phyloP scores from a whole-genome alignment of 257 asterid species.

The Solanum paucissectum region DNA sequence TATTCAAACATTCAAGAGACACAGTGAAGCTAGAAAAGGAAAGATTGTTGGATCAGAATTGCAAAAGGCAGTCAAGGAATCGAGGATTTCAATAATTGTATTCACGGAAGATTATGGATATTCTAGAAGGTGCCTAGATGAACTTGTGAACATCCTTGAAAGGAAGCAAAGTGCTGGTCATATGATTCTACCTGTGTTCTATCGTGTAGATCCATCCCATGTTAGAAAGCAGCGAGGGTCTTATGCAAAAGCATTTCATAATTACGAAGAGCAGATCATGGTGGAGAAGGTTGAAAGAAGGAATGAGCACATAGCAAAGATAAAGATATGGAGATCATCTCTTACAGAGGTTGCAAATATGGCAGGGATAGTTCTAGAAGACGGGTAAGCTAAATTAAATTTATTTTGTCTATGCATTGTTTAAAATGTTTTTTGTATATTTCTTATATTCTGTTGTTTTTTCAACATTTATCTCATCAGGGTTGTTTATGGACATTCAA shows the following conservation, averaged over 20 bases:
- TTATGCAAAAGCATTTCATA: not conserved
- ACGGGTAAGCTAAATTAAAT: not conserved
- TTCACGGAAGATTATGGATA: slow-evolving; percentile 2
- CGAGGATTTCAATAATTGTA: slow-evolving; percentile 4
- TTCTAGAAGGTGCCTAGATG: slow-evolving; percentile 6
- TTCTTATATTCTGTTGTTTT: not conserved
- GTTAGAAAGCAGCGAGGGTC: not conserved
- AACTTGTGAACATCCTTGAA: slow-evolving; percentile 6
- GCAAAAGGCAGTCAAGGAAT: not conserved
- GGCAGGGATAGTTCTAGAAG: slow-evolving; percentile 6
- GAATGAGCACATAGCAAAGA: not conserved
- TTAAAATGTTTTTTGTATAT: not conserved
- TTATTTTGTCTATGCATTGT: not conserved
- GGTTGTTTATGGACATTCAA: not conserved
- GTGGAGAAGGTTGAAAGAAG: not conserved
- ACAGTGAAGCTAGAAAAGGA: not conserved
- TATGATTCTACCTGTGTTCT: slow-evolving; percentile 9
- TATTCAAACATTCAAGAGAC: not conserved
- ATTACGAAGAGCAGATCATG: not conserved
- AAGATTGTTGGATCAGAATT: not conserved
- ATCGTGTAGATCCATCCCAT: slow-evolving; percentile 2
- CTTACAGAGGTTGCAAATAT: slow-evolving; percentile 4
- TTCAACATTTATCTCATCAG: not conserved
- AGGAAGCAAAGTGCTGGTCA: not conserved
- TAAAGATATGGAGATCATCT: not conserved